Conservation (phyloP, 2,329 filamentous ascomycete species). For the Fusarium sp. region DNA sequence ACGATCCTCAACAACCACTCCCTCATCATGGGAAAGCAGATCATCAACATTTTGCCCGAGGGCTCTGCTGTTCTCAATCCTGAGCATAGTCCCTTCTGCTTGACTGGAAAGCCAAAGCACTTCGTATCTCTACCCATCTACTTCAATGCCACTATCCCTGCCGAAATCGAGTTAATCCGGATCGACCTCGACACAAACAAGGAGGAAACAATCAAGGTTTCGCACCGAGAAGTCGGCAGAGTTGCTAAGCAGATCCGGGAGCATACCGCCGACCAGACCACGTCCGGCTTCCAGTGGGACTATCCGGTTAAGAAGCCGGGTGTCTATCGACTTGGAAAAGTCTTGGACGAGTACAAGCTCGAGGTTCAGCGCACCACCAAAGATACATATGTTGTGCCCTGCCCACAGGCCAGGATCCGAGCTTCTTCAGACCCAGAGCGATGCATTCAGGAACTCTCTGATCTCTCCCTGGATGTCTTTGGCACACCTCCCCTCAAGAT, state of each 20-base stretch:
- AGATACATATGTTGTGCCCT: conserved; percentile 87
- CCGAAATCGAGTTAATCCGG: conserved; percentile 89
- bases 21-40: conserved; percentile 94
- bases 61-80: conserved; percentile 94
- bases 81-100: conserved; percentile 83
- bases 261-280: conserved; percentile 74
- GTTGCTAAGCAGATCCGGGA: conserved; percentile 79
- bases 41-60: conserved; percentile 97
- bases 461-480: conserved; percentile 85
- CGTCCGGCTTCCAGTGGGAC: conserved; percentile 76
- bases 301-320: conserved; percentile 88
- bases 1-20: conserved; percentile 92
- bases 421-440: conserved; percentile 73
- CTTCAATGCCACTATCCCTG: conserved; percentile 93
- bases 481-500: conserved; percentile 94
- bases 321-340: conserved; percentile 86
- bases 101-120: conserved; percentile 74
- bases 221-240: conserved; percentile 79
- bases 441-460: conserved; percentile 90
- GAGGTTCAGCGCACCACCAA: conserved; percentile 84
- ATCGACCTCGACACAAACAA: conserved; percentile 85
- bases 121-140: conserved; percentile 82
- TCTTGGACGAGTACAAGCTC: conserved; percentile 93
- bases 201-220: conserved; percentile 85
- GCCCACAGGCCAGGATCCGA: conserved; percentile 83